Evolutionary conservation across 1,284 basidiomycete species (phyloP).

Genomic region (Naganishia sp.): DNA sequence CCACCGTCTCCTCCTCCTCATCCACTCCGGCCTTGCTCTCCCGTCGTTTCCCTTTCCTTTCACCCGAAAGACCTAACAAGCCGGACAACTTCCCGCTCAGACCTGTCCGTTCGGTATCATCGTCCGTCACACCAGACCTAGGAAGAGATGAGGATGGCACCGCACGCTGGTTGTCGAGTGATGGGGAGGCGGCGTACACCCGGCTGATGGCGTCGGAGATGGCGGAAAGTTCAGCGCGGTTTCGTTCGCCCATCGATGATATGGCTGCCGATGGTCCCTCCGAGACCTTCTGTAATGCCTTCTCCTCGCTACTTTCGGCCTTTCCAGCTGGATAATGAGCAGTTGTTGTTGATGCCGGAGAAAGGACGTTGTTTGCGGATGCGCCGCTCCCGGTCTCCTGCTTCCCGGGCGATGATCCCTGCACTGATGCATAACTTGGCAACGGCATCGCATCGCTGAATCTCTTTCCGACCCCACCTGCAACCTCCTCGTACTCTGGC

Average conservation of each 20-base stretch:
- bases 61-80: not conserved
- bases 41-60: slow-evolving; percentile 9
- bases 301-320: not conserved
- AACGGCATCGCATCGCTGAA: not conserved
- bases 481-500: slow-evolving; percentile 9
- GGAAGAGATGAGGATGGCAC: not conserved
- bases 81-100: not conserved
- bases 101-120: not conserved
- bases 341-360: too few relatives aligned
- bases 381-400: not conserved
- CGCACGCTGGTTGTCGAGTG: slow-evolving; percentile 26
- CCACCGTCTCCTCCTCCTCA: slow-evolving; percentile 1
- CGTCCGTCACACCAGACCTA: not conserved
- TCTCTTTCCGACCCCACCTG: not conserved
- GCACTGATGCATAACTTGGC: slow-evolving; percentile 3
- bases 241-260: not conserved
- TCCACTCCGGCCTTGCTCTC: not conserved
- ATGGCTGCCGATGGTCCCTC: not conserved
- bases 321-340: not conserved
- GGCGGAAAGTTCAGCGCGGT: slow-evolving; percentile 21
- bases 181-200: slow-evolving; percentile 23
- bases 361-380: too few relatives aligned
- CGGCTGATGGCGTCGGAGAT: slow-evolving; percentile 29
- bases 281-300: too few relatives aligned
- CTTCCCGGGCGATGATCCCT: not conserved